phyloP scores from a whole-genome alignment of 2,329 filamentous ascomycete species.

The Emydomyces testavorans region DNA sequence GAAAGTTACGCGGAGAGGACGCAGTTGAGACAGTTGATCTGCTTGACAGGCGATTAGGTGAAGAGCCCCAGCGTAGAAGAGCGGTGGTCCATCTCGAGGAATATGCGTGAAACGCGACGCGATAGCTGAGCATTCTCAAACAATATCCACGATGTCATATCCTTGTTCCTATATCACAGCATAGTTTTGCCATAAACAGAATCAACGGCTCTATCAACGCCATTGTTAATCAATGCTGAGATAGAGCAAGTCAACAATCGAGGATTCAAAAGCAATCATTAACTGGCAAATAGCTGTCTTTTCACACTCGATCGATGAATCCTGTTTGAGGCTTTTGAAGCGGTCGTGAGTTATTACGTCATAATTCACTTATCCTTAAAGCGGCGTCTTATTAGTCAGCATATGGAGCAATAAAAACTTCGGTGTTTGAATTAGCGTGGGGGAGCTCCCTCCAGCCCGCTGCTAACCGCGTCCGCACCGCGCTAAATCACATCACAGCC shows the following conservation, averaged over 20 bases:
- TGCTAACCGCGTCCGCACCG: neutral
- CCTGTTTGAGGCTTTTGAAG: neutral
- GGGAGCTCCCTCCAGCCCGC: neutral
- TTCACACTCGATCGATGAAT: too few species aligned
- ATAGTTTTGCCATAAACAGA: neutral
- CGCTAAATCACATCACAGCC: neutral
- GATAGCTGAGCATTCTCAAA: neutral
- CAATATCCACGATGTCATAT: neutral
- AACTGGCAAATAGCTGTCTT: too few species aligned
- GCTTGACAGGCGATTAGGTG: neutral
- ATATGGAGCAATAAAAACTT: neutral
- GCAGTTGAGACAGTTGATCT: neutral
- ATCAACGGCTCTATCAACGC: neutral
- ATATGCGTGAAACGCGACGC: neutral
- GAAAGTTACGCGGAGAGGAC: conserved; percentile 2
- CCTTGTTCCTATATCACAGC: neutral
- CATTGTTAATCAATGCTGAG: neutral
- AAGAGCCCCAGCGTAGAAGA: neutral
- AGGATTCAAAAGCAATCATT: too few species aligned
- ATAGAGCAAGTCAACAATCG: too few species aligned
- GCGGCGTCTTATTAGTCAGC: neutral
- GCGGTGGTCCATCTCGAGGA: neutral
- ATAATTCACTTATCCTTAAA: neutral
- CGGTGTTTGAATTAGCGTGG: neutral
- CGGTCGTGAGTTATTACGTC: neutral